A percentile compares a stretch with the other conserved stretches of the same genome.
phyloP scores from a whole-genome alignment of 176 grass and related monocot species.

The Metroxylon sagu region DNA sequence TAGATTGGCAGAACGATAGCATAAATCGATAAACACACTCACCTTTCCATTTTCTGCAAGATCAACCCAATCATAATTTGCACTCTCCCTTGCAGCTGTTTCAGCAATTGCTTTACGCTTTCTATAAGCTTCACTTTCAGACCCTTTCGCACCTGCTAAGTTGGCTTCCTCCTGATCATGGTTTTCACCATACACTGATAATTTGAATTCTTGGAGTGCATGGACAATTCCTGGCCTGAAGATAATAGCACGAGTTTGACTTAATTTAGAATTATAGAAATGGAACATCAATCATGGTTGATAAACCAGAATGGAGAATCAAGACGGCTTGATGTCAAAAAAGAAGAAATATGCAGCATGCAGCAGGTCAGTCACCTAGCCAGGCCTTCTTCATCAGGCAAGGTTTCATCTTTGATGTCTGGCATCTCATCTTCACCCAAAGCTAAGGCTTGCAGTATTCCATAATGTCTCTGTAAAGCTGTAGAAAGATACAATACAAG shows the following conservation, averaged over 20 bases:
- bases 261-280: not conserved
- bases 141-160: conserved; percentile 29
- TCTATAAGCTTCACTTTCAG: conserved; percentile 36
- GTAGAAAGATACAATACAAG: conserved; percentile 14
- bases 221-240: conserved; percentile 56
- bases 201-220: conserved; percentile 73
- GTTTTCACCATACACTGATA: conserved; percentile 73
- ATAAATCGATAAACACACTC: not conserved
- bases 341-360: not conserved
- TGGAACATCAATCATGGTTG: conserved; percentile 5
- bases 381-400: conserved; percentile 78
- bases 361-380: conserved; percentile 30
- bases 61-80: conserved; percentile 66
- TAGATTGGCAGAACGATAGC: not conserved
- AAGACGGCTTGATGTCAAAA: conserved; percentile 3
- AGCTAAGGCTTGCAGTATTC: conserved; percentile 82
- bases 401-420: conserved; percentile 86
- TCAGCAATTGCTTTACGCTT: conserved; percentile 72
- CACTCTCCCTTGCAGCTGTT: conserved; percentile 35
- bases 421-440: conserved; percentile 90
- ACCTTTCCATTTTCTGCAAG: conserved; percentile 86
- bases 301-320: conserved; percentile 15
- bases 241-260: not conserved
- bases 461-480: conserved; percentile 95
- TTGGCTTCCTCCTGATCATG: conserved; percentile 78